These are phyloP conservation scores for Anthracocystis walkeri DNA, from an alignment of 1,284 basidiomycete genomes.

Conservation along the genomic window DNA sequence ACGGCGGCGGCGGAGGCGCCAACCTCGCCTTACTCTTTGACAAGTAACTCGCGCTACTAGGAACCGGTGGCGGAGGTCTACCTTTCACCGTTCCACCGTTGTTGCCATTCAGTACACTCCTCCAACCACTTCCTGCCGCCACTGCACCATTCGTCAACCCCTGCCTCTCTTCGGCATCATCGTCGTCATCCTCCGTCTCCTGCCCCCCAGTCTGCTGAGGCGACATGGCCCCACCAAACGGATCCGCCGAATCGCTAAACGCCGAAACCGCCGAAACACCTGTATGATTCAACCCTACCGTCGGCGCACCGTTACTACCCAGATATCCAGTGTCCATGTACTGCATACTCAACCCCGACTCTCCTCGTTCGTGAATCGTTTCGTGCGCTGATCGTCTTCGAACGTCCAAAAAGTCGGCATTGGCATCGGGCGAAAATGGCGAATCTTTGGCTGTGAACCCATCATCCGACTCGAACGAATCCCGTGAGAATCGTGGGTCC, in stretches of 20 bases:
- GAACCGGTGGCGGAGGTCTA: conserved; percentile 39
- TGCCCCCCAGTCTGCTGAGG: conserved; percentile 35
- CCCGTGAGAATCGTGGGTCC: conserved; percentile 13
- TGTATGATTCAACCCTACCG: conserved; percentile 37
- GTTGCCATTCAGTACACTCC: conserved; percentile 3
- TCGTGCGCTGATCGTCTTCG: conserved; percentile 37
- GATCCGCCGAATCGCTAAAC: conserved; percentile 40
- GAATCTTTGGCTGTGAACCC: conserved; percentile 8
- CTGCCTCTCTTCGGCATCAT: conserved; percentile 31
- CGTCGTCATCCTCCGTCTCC: conserved; percentile 3
- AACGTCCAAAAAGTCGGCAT: conserved; percentile 10
- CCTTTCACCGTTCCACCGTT: conserved; percentile 11
- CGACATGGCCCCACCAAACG: conserved; percentile 33
- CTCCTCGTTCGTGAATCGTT: conserved; percentile 25
- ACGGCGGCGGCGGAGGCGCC: conserved; percentile 35
- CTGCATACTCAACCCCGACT: conserved; percentile 18
- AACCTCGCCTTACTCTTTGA: conserved; percentile 26
- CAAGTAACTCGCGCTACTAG: conserved; percentile 34
- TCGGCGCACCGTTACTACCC: conserved; percentile 1
- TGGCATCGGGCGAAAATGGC: conserved; percentile 23
- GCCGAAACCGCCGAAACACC: conserved; percentile 31
- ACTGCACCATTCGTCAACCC: conserved; percentile 10
- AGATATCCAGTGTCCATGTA: conserved; percentile 23
- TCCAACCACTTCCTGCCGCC: conserved; percentile 7
- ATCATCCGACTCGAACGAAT: conserved; percentile 4